Evolutionary conservation across 106 monocot genomes (phyloP).

Genomic region (Narthecium ossifragum): DNA sequence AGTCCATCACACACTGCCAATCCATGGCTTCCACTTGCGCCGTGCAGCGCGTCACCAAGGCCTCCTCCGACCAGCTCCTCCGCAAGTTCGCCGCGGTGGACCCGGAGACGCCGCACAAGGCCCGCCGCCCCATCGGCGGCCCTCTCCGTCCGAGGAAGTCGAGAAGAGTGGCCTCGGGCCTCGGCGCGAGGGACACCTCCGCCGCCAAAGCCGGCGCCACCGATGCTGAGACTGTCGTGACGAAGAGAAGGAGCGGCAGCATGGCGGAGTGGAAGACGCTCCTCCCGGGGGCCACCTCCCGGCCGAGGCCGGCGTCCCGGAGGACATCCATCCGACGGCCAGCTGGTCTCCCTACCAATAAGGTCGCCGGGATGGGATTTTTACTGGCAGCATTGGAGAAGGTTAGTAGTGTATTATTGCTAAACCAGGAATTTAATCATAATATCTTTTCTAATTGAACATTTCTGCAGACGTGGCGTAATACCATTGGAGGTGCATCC

Average conservation of each 20-base stretch:
- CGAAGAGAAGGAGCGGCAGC: constrained; percentile 14
- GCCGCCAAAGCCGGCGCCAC: not conserved
- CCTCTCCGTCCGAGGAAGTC: constrained; percentile 20
- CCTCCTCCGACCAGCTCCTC: constrained; percentile 80
- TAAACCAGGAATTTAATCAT: too few relatives aligned
- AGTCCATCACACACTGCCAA: too few relatives aligned
- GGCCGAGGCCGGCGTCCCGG: too few relatives aligned
- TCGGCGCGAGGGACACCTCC: constrained; percentile 20
- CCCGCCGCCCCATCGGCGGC: not conserved
- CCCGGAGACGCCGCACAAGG: constrained; percentile 3
- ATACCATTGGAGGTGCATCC: constrained; percentile 53
- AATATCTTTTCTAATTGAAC: too few relatives aligned
- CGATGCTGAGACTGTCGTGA: not conserved
- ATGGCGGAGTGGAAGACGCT: constrained; percentile 40
- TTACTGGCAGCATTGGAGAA: constrained; percentile 50
- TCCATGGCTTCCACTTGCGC: not conserved
- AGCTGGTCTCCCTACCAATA: too few relatives aligned
- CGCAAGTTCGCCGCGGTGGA: constrained; percentile 72
- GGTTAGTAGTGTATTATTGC: constrained; percentile 22
- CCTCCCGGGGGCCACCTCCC: constrained; percentile 20
- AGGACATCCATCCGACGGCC: too few relatives aligned
- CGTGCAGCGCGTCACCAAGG: constrained; percentile 59
- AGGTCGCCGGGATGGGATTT: constrained; percentile 23
- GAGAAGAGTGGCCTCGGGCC: constrained; percentile 22
- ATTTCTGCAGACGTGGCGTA: constrained; percentile 67